A percentile compares a stretch with the other conserved stretches of the same genome.
Evolutionary conservation across 129 eudicot species (phyloP).

Genomic region (Calendula officinalis): DNA sequence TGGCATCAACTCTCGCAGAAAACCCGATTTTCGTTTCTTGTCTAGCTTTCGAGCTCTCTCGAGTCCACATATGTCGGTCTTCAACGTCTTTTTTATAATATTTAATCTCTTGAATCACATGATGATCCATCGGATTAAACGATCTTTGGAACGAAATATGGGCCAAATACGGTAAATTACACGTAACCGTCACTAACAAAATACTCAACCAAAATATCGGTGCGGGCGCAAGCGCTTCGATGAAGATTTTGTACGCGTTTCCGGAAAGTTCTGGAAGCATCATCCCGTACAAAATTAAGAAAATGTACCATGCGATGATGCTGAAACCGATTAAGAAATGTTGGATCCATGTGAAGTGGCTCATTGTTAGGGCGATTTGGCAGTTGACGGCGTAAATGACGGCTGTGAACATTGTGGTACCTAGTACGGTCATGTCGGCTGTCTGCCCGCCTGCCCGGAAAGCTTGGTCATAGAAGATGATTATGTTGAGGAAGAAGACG

Average conservation of each 20-base stretch:
- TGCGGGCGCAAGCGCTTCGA: conserved; percentile 81
- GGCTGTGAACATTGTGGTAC: conserved; percentile 91
- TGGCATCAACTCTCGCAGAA: conserved; percentile 83
- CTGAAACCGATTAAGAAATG: conserved; percentile 79
- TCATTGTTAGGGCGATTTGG: conserved; percentile 89
- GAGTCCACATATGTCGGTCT: conserved; percentile 78
- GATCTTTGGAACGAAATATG: conserved; percentile 80
- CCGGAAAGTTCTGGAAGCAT: conserved; percentile 45
- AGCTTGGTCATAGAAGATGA: conserved; percentile 87
- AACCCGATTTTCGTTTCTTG: conserved; percentile 81
- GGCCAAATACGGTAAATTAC: conserved; percentile 80
- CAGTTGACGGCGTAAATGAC: conserved; percentile 83
- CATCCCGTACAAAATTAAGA: conserved; percentile 60
- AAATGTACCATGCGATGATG: conserved; percentile 65
- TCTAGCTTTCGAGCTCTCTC: conserved; percentile 73
- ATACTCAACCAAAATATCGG: conserved; percentile 84
- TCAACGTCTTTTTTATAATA: conserved; percentile 72
- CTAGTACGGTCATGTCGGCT: conserved; percentile 86
- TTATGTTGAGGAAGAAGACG: conserved; percentile 73
- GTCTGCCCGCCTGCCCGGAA: conserved; percentile 74
- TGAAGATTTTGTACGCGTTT: conserved; percentile 53
- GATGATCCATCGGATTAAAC: conserved; percentile 93
- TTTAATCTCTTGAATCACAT: conserved; percentile 90
- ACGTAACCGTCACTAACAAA: conserved; percentile 61
- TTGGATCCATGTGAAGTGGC: conserved; percentile 96